Evolutionary conservation across 768 basidiomycete genomes (phyloP).

Genomic region (Leucocoprinus birnbaumii): DNA sequence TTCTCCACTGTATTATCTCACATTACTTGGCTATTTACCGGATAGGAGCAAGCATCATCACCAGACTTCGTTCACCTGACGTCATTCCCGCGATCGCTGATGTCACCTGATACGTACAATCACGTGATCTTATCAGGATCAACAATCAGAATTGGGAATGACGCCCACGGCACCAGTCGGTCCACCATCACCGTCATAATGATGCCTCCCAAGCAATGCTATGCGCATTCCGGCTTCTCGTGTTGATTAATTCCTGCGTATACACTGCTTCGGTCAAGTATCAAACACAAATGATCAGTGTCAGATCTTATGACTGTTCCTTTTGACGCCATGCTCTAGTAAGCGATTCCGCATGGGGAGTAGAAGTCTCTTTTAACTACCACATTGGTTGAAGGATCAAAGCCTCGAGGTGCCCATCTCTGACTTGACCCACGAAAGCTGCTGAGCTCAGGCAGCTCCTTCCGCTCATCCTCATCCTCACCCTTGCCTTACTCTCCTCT

Average conservation of each 20-base stretch:
- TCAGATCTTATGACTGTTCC: too few relatives aligned
- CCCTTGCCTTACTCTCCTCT: not conserved
- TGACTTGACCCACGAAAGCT: not conserved
- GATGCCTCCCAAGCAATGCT: too few relatives aligned
- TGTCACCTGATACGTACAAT: not conserved
- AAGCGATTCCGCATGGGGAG: too few relatives aligned
- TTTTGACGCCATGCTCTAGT: too few relatives aligned
- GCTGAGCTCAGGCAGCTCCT: constrained; percentile 3
- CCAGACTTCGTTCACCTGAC: constrained; percentile 6
- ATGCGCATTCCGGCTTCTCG: too few relatives aligned
- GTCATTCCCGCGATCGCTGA: constrained; percentile 10
- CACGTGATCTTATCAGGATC: not conserved
- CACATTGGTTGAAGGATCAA: not conserved
- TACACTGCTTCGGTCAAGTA: not conserved
- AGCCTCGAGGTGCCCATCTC: not conserved
- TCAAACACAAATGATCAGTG: too few relatives aligned
- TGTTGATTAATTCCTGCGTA: too few relatives aligned
- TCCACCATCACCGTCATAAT: too few relatives aligned
- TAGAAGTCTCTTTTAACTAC: not conserved
- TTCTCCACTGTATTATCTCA: constrained; percentile 6
- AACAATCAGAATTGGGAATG: too few relatives aligned
- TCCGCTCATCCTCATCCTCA: not conserved
- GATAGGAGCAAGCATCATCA: not conserved
- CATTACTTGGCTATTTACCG: not conserved
- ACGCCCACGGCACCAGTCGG: too few relatives aligned